phyloP scores from a whole-genome alignment of 148 eudicot species.

The Silene uniflora region DNA sequence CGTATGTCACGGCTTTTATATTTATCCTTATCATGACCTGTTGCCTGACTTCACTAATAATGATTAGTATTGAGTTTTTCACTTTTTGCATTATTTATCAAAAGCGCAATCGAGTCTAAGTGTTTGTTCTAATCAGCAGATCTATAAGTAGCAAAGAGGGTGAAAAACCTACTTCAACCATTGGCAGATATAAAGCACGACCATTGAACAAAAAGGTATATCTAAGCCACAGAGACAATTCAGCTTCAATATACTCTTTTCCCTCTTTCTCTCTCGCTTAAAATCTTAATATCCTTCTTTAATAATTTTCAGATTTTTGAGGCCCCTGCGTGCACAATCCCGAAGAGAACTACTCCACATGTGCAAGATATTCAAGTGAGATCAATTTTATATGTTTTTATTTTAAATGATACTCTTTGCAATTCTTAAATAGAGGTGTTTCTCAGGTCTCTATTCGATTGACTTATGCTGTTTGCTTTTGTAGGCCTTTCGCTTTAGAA shows the following conservation, averaged over 20 bases:
- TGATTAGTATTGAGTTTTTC: neutral
- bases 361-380: conserved; percentile 61
- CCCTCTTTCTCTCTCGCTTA: neutral
- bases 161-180: conserved; percentile 37
- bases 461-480: conserved; percentile 11
- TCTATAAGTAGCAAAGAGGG: conserved; percentile 36
- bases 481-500: conserved; percentile 69
- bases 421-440: neutral
- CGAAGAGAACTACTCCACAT: conserved; percentile 54
- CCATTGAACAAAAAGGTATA: conserved; percentile 77
- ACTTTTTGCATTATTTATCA: conserved; percentile 25
- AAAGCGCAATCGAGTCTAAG: neutral
- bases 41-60: neutral
- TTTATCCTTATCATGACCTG: neutral
- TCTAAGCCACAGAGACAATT: neutral
- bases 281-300: neutral
- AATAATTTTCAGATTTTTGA: conserved; percentile 53
- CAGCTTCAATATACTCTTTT: neutral
- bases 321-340: conserved; percentile 43
- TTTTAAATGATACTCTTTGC: too few species aligned
- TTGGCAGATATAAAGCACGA: conserved; percentile 65
- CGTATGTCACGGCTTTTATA: conserved; percentile 13
- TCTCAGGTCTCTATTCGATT: neutral
- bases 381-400: conserved; percentile 9
- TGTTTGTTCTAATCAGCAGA: conserved; percentile 37